Evolutionary conservation across 768 basidiomycete genomes (phyloP).

Genomic region (Lactarius tabidus): DNA sequence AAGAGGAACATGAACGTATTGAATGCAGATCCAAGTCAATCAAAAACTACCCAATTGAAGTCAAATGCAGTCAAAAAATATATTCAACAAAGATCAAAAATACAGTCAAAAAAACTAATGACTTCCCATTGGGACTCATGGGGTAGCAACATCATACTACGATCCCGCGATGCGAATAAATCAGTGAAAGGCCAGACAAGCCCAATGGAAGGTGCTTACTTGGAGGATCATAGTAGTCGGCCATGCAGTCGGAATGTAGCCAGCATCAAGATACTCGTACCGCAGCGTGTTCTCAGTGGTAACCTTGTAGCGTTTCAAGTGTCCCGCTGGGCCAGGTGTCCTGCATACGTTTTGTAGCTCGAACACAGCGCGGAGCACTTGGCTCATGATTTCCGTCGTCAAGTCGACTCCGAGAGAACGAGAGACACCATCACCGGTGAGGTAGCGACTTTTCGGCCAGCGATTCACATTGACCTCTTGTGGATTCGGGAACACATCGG

Average conservation of each 20-base stretch:
- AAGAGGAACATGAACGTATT: too few relatives aligned
- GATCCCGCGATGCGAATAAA: background rate
- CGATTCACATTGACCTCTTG: constrained; percentile 43
- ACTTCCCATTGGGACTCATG: too few relatives aligned
- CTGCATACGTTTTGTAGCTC: constrained; percentile 54
- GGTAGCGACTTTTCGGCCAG: constrained; percentile 39
- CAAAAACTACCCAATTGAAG: too few relatives aligned
- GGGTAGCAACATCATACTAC: constrained; percentile 15
- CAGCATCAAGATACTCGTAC: constrained; percentile 52
- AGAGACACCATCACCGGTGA: constrained; percentile 48
- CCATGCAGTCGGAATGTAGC: constrained; percentile 56
- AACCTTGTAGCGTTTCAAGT: constrained; percentile 51
- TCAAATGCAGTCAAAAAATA: too few relatives aligned
- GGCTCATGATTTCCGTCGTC: constrained; percentile 55
- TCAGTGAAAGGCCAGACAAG: background rate
- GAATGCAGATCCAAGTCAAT: too few relatives aligned
- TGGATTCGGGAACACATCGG: constrained; percentile 49
- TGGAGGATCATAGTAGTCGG: constrained; percentile 61
- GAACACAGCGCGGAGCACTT: constrained; percentile 63
- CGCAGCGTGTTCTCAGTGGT: constrained; percentile 45
- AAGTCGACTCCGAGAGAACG: constrained; percentile 48
- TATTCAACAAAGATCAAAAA: too few relatives aligned
- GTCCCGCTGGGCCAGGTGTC: constrained; percentile 65
- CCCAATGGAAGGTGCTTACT: constrained; percentile 35
- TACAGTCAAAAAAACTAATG: too few relatives aligned